These are phyloP conservation scores for Saccharomyces pastorianus DNA, from an alignment of 1,139 yeast genomes.

Conservation along the genomic window DNA sequence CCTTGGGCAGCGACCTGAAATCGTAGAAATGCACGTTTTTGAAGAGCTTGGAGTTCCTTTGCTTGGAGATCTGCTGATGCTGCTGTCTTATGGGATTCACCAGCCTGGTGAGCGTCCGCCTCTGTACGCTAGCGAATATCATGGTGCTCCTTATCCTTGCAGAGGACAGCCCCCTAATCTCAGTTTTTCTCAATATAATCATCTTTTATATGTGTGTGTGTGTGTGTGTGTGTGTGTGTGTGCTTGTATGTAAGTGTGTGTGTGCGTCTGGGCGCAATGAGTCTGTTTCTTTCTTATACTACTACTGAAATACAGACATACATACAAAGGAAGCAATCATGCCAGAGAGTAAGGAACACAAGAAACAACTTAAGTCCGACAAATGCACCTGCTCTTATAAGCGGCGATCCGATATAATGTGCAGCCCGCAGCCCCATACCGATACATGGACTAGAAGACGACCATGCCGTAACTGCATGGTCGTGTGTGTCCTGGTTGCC, in stretches of 20 bases:
- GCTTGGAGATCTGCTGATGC: constrained; percentile 1
- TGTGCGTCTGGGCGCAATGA: too few relatives aligned
- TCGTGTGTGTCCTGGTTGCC: neutral
- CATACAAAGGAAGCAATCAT: neutral
- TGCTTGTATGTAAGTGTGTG: neutral
- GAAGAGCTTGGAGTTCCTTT: constrained; percentile 2
- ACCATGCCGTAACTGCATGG: neutral
- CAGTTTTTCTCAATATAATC: neutral
- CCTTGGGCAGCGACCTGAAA: constrained; percentile 25
- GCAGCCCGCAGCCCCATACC: neutral
- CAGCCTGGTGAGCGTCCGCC: neutral
- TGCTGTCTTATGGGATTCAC: neutral
- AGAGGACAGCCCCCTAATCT: neutral
- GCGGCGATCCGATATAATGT: neutral
- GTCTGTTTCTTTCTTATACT: neutral
- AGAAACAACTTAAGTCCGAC: neutral
- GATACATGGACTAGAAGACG: neutral
- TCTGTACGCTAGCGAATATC: neutral
- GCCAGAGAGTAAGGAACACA: neutral
- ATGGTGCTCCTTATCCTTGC: too few relatives aligned
- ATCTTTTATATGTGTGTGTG: neutral
- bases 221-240: neutral
- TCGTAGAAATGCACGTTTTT: constrained; percentile 9
- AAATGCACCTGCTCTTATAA: neutral
- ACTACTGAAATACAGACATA: neutral